Evolutionary conservation across 2,329 filamentous ascomycete species (phyloP).

Genomic region (Thermothelomyces thermophilus): DNA sequence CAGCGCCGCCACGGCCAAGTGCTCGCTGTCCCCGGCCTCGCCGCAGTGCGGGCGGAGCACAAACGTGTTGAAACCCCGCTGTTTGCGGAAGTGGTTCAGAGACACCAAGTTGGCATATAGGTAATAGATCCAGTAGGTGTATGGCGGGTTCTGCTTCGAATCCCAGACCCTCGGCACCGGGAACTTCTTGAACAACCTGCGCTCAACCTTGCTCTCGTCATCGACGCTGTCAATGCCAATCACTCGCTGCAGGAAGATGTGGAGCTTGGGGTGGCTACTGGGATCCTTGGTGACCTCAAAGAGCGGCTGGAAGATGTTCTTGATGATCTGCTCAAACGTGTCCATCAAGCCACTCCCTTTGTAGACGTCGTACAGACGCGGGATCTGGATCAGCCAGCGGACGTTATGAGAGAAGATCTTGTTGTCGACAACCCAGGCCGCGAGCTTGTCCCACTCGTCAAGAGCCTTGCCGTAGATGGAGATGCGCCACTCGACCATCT

Average conservation of each 20-base stretch:
- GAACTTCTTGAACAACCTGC: conserved; percentile 91
- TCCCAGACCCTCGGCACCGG: conserved; percentile 84
- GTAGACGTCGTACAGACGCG: conserved; percentile 91
- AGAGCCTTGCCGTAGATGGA: conserved; percentile 90
- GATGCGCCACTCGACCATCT: conserved; percentile 99
- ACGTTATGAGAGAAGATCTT: conserved; percentile 98
- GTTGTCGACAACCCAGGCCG: conserved; percentile 95
- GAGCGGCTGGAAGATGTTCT: conserved; percentile 86
- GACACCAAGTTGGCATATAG: conserved; percentile 91
- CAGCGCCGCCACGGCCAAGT: conserved; percentile 82
- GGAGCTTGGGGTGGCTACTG: conserved; percentile 79
- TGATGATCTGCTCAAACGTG: conserved; percentile 82
- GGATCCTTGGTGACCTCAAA: conserved; percentile 93
- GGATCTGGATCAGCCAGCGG: conserved; percentile 93
- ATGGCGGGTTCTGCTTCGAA: conserved; percentile 91
- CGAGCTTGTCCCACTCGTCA: conserved; percentile 96
- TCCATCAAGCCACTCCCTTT: conserved; percentile 82
- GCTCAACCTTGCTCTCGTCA: conserved; percentile 94
- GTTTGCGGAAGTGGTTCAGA: conserved; percentile 84
- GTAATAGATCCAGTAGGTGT: conserved; percentile 99
- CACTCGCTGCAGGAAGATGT: conserved; percentile 89
- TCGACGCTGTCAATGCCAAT: conserved; percentile 97
- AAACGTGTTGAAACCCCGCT: conserved; percentile 93
- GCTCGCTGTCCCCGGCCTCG: conserved; percentile 94
- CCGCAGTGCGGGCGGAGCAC: conserved; percentile 89